These are phyloP conservation scores for Plantago rigida DNA, from an alignment of 305 asterid species.

Conservation along the genomic window DNA sequence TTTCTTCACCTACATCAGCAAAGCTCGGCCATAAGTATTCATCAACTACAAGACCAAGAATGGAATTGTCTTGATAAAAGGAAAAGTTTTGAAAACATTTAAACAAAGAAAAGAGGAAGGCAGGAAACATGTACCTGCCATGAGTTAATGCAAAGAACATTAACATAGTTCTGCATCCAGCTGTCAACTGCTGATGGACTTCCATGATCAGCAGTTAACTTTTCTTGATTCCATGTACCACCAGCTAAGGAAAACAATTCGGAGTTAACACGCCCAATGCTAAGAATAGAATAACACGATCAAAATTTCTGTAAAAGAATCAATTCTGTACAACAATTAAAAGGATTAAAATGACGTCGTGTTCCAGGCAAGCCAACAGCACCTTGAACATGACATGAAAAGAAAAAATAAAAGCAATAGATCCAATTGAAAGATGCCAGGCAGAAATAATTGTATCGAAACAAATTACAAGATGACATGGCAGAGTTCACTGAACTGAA, in stretches of 20 bases:
- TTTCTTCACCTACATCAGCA: slow-evolving; percentile 71
- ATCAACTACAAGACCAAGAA: neutral
- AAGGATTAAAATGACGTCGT: slow-evolving; percentile 9
- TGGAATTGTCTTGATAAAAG: neutral
- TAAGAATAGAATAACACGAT: slow-evolving; percentile 37
- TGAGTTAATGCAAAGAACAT: slow-evolving; percentile 81
- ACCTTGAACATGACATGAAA: neutral
- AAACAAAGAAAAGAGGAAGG: neutral
- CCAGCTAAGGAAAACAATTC: slow-evolving; percentile 71
- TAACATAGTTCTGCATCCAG: slow-evolving; percentile 65
- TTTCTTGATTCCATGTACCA: slow-evolving; percentile 44
- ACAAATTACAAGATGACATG: no score
- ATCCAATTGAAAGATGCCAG: no score
- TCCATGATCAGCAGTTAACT: slow-evolving; percentile 27
- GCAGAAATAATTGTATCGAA: no score
- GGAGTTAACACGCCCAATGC: slow-evolving; percentile 82
- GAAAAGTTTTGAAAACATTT: neutral
- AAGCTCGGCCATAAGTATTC: slow-evolving; percentile 23
- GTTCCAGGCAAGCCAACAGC: slow-evolving; percentile 21
- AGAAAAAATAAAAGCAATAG: no score
- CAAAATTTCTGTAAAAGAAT: slow-evolving; percentile 19
- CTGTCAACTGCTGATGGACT: slow-evolving; percentile 35
- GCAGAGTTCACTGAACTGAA: slow-evolving; percentile 1
- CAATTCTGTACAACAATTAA: slow-evolving; percentile 8
- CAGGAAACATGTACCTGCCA: slow-evolving; percentile 65